A percentile compares a stretch with the other conserved stretches of the same genome.
These are phyloP conservation scores for Paramarasmius palmivorus DNA, from an alignment of 1,284 basidiomycete genomes.

Conservation along the genomic window DNA sequence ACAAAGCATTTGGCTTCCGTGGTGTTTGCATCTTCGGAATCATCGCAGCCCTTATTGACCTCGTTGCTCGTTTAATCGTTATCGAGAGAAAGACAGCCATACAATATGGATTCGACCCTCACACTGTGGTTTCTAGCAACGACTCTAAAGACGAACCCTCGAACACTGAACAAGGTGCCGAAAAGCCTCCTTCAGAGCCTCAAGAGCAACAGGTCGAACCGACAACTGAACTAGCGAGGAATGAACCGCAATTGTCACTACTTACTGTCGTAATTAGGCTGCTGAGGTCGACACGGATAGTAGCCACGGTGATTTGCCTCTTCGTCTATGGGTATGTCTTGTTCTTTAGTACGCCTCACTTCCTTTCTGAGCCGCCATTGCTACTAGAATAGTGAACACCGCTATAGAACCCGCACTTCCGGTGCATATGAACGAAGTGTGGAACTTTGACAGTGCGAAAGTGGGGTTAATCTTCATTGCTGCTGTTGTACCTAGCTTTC, in stretches of 20 bases:
- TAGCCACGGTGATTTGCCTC: slow-evolving; percentile 32
- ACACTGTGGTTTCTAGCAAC: slow-evolving; percentile 14
- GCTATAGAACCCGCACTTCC: slow-evolving; percentile 68
- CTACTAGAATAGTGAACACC: slow-evolving; percentile 51
- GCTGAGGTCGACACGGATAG: too few species aligned
- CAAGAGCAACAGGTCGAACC: too few species aligned
- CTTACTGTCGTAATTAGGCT: too few species aligned
- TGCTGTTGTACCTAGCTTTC: slow-evolving; percentile 62
- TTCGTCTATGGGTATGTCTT: slow-evolving; percentile 54
- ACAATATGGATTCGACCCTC: slow-evolving; percentile 51
- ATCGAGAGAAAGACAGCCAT: slow-evolving; percentile 64
- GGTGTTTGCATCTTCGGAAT: slow-evolving; percentile 77
- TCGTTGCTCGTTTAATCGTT: slow-evolving; percentile 60
- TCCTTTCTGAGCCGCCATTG: neutral
- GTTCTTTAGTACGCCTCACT: slow-evolving; percentile 2
- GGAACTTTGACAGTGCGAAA: slow-evolving; percentile 57
- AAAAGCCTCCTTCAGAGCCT: neutral
- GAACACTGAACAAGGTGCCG: slow-evolving; percentile 10
- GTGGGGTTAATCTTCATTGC: slow-evolving; percentile 76
- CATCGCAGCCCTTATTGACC: slow-evolving; percentile 57
- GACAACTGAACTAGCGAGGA: too few species aligned
- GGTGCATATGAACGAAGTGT: slow-evolving; percentile 60
- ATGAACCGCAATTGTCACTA: too few species aligned
- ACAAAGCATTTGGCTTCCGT: slow-evolving; percentile 66
- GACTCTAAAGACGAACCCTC: neutral